Conservation (phyloP, 2,329 filamentous ascomycete genomes). For the Verticillium longisporum region DNA sequence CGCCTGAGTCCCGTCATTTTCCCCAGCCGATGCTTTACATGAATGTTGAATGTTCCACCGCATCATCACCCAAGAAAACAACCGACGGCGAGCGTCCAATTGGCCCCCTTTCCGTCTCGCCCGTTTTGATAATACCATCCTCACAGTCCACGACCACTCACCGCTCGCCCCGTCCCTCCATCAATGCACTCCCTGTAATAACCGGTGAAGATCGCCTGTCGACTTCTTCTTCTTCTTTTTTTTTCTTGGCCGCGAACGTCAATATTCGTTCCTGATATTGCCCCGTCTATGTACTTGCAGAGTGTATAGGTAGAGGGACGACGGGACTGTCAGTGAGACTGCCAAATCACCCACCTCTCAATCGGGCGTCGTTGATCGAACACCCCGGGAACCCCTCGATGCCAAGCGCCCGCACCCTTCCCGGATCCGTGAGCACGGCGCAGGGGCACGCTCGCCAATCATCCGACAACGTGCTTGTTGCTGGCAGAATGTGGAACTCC, state of each 20-base stretch:
- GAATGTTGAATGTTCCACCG: not conserved
- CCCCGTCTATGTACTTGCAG: not conserved
- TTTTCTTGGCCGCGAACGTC: not conserved
- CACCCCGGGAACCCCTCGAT: not conserved
- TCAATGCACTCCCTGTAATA: not conserved
- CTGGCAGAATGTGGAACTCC: not conserved
- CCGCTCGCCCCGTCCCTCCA: not conserved
- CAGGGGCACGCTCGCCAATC: constrained; percentile 9
- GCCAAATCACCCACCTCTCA: not conserved
- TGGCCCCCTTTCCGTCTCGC: not conserved
- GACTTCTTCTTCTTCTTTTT: not conserved
- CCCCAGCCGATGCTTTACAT: not conserved
- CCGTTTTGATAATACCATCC: not conserved
- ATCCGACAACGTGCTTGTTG: constrained; percentile 12
- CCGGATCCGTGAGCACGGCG: not conserved
- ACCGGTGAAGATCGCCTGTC: not conserved
- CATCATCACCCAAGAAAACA: not conserved
- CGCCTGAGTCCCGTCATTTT: not conserved
- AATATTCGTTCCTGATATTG: not conserved
- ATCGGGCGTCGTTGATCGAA: not conserved
- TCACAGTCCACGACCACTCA: not conserved
- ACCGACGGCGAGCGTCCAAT: not conserved
- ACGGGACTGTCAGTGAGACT: constrained; percentile 1
- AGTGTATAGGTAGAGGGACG: not conserved
- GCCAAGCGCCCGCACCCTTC: constrained; percentile 3